Conservation (phyloP, 805 yeast genomes). For the Ogataea methylovora region DNA sequence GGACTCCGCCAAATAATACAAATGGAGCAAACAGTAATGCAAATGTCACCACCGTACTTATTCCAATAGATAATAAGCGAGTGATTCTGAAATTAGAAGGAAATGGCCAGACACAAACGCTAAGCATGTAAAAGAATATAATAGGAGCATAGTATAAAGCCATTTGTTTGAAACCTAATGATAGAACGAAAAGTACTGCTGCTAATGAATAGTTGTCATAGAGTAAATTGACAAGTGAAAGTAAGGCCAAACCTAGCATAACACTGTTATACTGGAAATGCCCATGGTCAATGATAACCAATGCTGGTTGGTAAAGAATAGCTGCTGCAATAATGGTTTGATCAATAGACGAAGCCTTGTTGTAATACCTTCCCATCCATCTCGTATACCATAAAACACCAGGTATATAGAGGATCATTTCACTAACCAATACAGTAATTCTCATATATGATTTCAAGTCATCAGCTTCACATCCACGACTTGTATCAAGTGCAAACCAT, state of each 20-base stretch:
- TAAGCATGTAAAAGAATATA: slow-evolving; percentile 72
- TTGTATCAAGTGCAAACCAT: slow-evolving; percentile 71
- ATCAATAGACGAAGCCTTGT: slow-evolving; percentile 50
- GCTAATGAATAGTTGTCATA: slow-evolving; percentile 60
- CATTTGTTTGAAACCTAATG: slow-evolving; percentile 91
- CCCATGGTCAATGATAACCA: slow-evolving; percentile 88
- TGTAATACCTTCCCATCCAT: slow-evolving; percentile 56
- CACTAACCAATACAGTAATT: slow-evolving; percentile 68
- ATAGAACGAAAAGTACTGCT: slow-evolving; percentile 66
- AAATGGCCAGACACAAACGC: slow-evolving; percentile 32
- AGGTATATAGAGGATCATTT: slow-evolving; percentile 67
- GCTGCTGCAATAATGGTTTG: slow-evolving; percentile 72
- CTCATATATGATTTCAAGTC: slow-evolving; percentile 83
- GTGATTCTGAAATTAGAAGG: slow-evolving; percentile 37
- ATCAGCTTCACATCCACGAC: slow-evolving; percentile 68
- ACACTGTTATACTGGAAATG: slow-evolving; percentile 94
- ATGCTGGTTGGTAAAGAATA: slow-evolving; percentile 76
- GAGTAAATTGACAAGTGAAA: slow-evolving; percentile 58
- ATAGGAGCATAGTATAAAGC: slow-evolving; percentile 88
- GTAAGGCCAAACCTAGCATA: slow-evolving; percentile 80
- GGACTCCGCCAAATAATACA: slow-evolving; percentile 34
- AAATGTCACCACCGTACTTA: slow-evolving; percentile 54
- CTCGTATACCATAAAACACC: slow-evolving; percentile 67
- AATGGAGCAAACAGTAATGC: slow-evolving; percentile 53
- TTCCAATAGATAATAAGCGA: slow-evolving; percentile 53